Percentiles rank a stretch among this genome's conserved stretches.
Conservation (phyloP, 352 stramenopile genomes). For the Pythium biforme region DNA sequence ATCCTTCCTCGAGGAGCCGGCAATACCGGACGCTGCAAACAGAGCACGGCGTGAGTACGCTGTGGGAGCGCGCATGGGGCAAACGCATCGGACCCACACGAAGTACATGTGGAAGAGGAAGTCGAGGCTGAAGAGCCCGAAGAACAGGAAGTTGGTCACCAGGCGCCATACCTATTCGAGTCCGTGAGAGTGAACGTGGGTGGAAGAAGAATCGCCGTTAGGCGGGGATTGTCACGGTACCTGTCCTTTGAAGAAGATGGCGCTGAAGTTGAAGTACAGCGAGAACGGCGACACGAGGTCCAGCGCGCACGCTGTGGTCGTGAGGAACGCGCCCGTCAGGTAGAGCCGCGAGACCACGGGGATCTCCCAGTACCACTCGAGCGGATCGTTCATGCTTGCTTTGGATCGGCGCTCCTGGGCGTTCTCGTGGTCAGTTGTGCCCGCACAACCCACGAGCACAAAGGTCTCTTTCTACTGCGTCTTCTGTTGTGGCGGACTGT, state of each 20-base stretch:
- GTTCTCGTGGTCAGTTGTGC: neutral
- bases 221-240: too few relatives aligned
- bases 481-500: too few relatives aligned
- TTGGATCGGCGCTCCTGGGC: neutral
- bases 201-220: too few relatives aligned
- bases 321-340: constrained; percentile 97
- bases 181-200: too few relatives aligned
- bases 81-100: constrained; percentile 58
- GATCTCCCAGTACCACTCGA: constrained; percentile 99
- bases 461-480: neutral
- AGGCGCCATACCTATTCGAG: constrained; percentile 91
- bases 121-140: constrained; percentile 98
- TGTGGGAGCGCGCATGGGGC: too few relatives aligned
- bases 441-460: neutral
- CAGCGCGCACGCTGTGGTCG: constrained; percentile 94
- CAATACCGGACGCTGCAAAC: constrained; percentile 90
- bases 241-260: constrained; percentile 98
- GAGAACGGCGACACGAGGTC: constrained; percentile 97
- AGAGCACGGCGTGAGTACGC: too few relatives aligned
- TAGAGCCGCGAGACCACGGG: constrained; percentile 97
- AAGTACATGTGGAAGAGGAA: constrained; percentile 99
- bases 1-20: constrained; percentile 96
- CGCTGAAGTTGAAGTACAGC: constrained; percentile 93
- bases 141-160: constrained; percentile 99
- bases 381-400: constrained; percentile 80